Conservation (phyloP, 441 rosid species). For the Euphorbia neoarborescens region DNA sequence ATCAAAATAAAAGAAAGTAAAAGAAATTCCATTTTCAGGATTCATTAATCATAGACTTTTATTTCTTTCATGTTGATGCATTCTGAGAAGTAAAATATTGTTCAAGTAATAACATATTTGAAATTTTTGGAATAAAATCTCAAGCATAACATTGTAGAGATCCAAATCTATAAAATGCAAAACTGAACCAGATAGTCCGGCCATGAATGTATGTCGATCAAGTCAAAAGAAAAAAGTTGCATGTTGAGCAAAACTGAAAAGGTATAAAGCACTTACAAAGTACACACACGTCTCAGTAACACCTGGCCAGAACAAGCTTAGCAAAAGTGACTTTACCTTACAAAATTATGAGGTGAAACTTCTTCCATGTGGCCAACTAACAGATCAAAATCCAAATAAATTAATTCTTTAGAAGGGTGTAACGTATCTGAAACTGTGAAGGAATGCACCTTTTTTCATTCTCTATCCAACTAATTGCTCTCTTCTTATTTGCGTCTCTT, state of each 20-base stretch:
- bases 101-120: conserved; percentile 7
- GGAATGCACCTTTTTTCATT: conserved; percentile 40
- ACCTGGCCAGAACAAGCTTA: conserved; percentile 11
- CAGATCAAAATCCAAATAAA: conserved; percentile 35
- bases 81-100: background rate
- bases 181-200: conserved; percentile 4
- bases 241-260: background rate
- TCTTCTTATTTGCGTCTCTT: conserved; percentile 41
- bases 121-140: conserved; percentile 11
- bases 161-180: conserved; percentile 16
- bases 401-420: conserved; percentile 40
- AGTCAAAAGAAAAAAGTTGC: conserved; percentile 21
- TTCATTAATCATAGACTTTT: background rate
- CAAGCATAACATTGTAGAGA: conserved; percentile 10
- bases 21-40: background rate
- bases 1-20: background rate
- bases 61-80: background rate
- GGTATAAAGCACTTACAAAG: conserved; percentile 11
- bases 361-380: conserved; percentile 39
- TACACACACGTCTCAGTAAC: background rate
- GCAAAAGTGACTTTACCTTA: conserved; percentile 20
- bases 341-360: conserved; percentile 24
- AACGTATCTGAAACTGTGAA: conserved; percentile 41
- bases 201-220: conserved; percentile 8
- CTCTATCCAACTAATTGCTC: conserved; percentile 69